Percentiles rank a stretch among this genome's conserved stretches.
These are phyloP conservation scores for Paramecium primaurelia DNA, from an alignment of 73 alveolate genomes.

Conservation along the genomic window DNA sequence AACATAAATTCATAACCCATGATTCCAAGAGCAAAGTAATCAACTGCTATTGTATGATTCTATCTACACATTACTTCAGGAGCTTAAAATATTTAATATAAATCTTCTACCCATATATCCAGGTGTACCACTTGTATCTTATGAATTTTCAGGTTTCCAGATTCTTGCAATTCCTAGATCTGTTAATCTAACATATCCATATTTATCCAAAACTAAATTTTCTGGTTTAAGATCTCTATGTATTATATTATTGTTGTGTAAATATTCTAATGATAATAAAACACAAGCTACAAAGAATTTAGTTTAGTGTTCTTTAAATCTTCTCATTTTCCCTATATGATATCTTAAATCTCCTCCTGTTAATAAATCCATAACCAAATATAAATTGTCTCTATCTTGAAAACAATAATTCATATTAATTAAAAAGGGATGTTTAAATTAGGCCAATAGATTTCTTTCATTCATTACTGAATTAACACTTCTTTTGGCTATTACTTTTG, in stretches of 20 bases:
- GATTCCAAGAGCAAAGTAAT: slow-evolving; percentile 71
- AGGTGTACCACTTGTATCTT: slow-evolving; percentile 98
- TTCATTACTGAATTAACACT: slow-evolving; percentile 79
- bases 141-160: slow-evolving; percentile 80
- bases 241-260: slow-evolving; percentile 86
- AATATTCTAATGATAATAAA: slow-evolving; percentile 84
- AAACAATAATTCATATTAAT: slow-evolving; percentile 93
- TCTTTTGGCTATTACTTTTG: slow-evolving; percentile 72
- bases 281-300: slow-evolving; percentile 91
- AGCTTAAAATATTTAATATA: slow-evolving; percentile 33
- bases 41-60: slow-evolving; percentile 65
- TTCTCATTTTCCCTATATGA: slow-evolving; percentile 79
- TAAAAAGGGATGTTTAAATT: slow-evolving; percentile 79
- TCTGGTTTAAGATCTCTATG: slow-evolving; percentile 98
- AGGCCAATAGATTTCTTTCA: slow-evolving; percentile 71
- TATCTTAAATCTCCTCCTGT: slow-evolving; percentile 96
- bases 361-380: slow-evolving; percentile 88
- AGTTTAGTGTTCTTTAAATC: slow-evolving; percentile 89
- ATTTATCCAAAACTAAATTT: slow-evolving; percentile 85
- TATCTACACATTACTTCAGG: slow-evolving; percentile 75
- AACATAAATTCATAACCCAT: slow-evolving; percentile 75
- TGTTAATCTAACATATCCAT: slow-evolving; percentile 86
- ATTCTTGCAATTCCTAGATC: slow-evolving; percentile 95
- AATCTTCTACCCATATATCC: slow-evolving; percentile 87
- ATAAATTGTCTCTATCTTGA: slow-evolving; percentile 89